Evolutionary conservation across 1,284 basidiomycete species (phyloP).

Genomic region (Sporisorium sorghi): DNA sequence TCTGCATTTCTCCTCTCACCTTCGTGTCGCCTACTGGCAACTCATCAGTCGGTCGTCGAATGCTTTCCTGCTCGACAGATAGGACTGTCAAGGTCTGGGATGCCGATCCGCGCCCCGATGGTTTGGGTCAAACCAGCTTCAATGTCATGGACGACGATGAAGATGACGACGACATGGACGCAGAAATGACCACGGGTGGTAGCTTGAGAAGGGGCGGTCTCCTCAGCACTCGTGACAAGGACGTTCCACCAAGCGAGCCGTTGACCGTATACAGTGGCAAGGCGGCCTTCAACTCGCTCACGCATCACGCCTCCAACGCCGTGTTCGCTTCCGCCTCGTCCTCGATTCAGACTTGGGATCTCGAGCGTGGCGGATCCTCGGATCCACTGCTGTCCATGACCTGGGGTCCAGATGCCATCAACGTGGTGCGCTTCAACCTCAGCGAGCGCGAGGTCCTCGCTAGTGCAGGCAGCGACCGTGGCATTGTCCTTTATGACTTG

Average conservation of each 20-base stretch:
- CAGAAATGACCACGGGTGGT: slow-evolving; percentile 55
- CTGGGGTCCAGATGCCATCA: slow-evolving; percentile 80
- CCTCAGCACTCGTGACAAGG: slow-evolving; percentile 57
- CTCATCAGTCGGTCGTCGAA: slow-evolving; percentile 71
- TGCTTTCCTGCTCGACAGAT: slow-evolving; percentile 92
- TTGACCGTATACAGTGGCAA: slow-evolving; percentile 63
- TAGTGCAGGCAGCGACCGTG: slow-evolving; percentile 91
- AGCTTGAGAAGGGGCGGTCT: slow-evolving; percentile 52
- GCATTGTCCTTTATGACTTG: slow-evolving; percentile 95
- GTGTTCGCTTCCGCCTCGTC: slow-evolving; percentile 94
- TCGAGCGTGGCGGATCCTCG: slow-evolving; percentile 81
- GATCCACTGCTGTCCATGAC: slow-evolving; percentile 69
- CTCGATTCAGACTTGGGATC: slow-evolving; percentile 96
- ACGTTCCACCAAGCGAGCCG: slow-evolving; percentile 57
- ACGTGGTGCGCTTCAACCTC: slow-evolving; percentile 89
- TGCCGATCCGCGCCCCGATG: slow-evolving; percentile 66
- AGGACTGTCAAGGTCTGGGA: slow-evolving; percentile 92
- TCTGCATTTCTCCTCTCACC: slow-evolving; percentile 80
- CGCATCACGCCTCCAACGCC: slow-evolving; percentile 87
- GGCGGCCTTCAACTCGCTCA: slow-evolving; percentile 79
- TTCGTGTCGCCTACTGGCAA: slow-evolving; percentile 59
- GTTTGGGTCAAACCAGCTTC: slow-evolving; percentile 66
- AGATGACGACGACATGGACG: slow-evolving; percentile 63
- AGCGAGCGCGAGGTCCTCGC: slow-evolving; percentile 93
- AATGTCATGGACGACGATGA: slow-evolving; percentile 58